phyloP scores from a whole-genome alignment of 2,329 filamentous ascomycete genomes.

The Rosellinia necatrix region DNA sequence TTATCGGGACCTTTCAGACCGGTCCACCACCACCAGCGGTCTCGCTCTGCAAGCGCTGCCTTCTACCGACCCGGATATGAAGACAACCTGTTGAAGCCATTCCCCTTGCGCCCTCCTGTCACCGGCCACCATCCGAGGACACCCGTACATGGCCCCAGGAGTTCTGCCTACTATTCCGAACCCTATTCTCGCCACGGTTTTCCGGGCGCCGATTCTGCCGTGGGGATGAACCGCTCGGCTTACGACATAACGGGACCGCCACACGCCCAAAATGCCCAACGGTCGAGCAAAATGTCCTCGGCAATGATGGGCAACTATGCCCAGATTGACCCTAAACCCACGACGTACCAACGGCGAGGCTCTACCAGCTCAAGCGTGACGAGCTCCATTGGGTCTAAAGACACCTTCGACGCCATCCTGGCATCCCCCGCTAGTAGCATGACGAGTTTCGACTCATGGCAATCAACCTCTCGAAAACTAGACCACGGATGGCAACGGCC shows the following conservation, averaged over 20 bases:
- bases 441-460: slow-evolving; percentile 48
- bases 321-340: slow-evolving; percentile 39
- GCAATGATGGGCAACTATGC: slow-evolving; percentile 38
- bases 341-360: slow-evolving; percentile 35
- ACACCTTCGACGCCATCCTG: slow-evolving; percentile 40
- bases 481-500: slow-evolving; percentile 43
- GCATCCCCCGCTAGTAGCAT: slow-evolving; percentile 42
- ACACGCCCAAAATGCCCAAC: slow-evolving; percentile 30
- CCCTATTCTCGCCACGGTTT: slow-evolving; percentile 23
- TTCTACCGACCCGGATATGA: slow-evolving; percentile 30
- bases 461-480: slow-evolving; percentile 38
- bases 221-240: slow-evolving; percentile 29
- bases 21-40: slow-evolving; percentile 33
- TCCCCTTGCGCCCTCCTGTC: slow-evolving; percentile 14
- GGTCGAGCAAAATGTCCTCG: slow-evolving; percentile 28
- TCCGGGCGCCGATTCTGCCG: slow-evolving; percentile 16
- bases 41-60: slow-evolving; percentile 34
- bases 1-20: slow-evolving; percentile 26
- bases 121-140: slow-evolving; percentile 1
- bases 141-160: slow-evolving; percentile 27
- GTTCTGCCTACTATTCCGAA: slow-evolving; percentile 28
- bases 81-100: slow-evolving; percentile 30
- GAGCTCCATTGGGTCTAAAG: slow-evolving; percentile 36
- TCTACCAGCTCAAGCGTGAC: slow-evolving; percentile 33
- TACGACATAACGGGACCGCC: slow-evolving; percentile 26